Percentiles rank a stretch among this genome's conserved stretches.
These are phyloP conservation scores for Calonectria montana DNA, from an alignment of 2,329 filamentous ascomycete species.

Conservation along the genomic window DNA sequence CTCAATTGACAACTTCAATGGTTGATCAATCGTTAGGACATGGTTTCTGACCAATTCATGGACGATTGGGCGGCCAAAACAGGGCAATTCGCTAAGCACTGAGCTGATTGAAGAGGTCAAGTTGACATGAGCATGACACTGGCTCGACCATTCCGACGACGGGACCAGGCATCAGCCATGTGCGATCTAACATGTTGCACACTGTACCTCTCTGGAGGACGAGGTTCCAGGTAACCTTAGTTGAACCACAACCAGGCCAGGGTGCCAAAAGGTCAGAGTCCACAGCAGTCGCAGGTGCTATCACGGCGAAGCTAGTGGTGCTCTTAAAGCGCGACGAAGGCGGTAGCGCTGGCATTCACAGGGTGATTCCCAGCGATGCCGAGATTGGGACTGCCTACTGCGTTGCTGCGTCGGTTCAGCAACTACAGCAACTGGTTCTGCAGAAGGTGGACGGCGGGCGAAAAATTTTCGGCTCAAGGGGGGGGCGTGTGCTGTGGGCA, in stretches of 20 bases:
- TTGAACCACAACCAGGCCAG: slow-evolving; percentile 25
- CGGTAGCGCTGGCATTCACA: slow-evolving; percentile 24
- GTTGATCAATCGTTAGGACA: neutral
- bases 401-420: neutral
- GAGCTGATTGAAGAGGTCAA: slow-evolving; percentile 34
- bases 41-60: neutral
- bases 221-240: slow-evolving; percentile 21
- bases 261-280: neutral
- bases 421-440: neutral
- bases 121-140: slow-evolving; percentile 20
- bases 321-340: neutral
- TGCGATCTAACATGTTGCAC: neutral
- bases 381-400: slow-evolving; percentile 33
- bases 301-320: neutral
- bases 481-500: slow-evolving; percentile 34
- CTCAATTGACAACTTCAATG: neutral
- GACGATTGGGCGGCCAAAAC: slow-evolving; percentile 2
- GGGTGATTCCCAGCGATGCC: slow-evolving; percentile 24
- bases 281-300: neutral
- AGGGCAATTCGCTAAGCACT: neutral
- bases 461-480: slow-evolving; percentile 43
- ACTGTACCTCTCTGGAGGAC: slow-evolving; percentile 27
- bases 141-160: slow-evolving; percentile 22
- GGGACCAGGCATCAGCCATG: slow-evolving; percentile 15
- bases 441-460: slow-evolving; percentile 15